Percentiles rank a stretch among this genome's conserved stretches.
These are phyloP conservation scores for Cordyceps cicadae DNA, from an alignment of 2,329 filamentous ascomycete genomes.

Conservation along the genomic window DNA sequence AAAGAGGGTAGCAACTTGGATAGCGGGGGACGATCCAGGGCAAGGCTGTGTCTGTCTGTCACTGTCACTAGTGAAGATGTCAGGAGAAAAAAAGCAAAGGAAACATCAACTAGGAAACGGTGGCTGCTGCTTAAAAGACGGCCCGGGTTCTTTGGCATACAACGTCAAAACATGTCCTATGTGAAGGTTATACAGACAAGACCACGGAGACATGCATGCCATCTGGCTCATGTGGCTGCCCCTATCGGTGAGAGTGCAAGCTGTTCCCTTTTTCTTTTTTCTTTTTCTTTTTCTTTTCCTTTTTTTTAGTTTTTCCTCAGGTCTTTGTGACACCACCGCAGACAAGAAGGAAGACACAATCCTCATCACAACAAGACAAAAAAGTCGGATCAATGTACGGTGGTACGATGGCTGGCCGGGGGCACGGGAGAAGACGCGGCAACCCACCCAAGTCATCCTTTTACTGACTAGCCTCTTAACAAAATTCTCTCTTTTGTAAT, in stretches of 20 bases:
- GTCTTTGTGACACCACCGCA: not conserved
- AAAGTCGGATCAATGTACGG: too few species aligned
- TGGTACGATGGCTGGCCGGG: not conserved
- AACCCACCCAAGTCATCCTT: too few species aligned
- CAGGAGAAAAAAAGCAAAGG: not conserved
- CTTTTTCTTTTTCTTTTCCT: too few species aligned
- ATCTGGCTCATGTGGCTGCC: not conserved
- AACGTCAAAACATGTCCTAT: not conserved
- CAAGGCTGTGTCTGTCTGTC: not conserved
- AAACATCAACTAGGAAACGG: not conserved
- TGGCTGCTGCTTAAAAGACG: too few species aligned
- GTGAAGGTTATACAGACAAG: not conserved
- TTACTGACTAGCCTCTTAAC: too few species aligned
- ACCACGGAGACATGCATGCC: not conserved
- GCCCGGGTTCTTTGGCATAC: not conserved
- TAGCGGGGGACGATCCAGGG: too few species aligned
- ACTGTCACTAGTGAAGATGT: not conserved
- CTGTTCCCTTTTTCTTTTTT: not conserved
- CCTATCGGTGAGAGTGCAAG: not conserved
- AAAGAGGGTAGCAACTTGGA: not conserved
- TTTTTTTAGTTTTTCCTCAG: too few species aligned
- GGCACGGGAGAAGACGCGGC: not conserved
- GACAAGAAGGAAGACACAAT: too few species aligned
- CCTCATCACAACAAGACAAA: too few species aligned
- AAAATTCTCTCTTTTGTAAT: too few species aligned